Conservation (phyloP, 2,329 filamentous ascomycete species). For the Hypoxylon sp. region DNA sequence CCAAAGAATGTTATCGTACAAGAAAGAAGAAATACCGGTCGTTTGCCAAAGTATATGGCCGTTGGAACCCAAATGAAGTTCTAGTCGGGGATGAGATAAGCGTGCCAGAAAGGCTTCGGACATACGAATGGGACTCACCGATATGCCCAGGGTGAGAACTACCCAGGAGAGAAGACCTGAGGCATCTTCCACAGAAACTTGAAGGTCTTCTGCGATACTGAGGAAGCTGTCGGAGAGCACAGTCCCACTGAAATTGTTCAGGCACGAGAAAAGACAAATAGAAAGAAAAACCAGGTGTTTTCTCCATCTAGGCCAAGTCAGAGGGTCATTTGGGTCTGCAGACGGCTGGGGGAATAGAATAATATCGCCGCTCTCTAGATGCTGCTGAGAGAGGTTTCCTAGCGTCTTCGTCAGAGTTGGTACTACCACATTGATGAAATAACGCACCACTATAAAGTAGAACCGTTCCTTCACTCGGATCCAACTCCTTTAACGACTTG, state of each 20-base stretch:
- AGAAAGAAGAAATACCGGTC: slow-evolving; percentile 24
- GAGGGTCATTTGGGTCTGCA: slow-evolving; percentile 27
- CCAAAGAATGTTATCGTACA: slow-evolving; percentile 24
- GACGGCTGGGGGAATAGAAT: slow-evolving; percentile 34
- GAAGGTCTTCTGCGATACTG: slow-evolving; percentile 20
- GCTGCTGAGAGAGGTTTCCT: slow-evolving; percentile 18
- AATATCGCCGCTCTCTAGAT: slow-evolving; percentile 13
- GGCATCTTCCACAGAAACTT: slow-evolving; percentile 23
- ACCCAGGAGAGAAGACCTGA: slow-evolving; percentile 29
- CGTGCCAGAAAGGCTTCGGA: too few species aligned
- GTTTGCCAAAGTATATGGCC: slow-evolving; percentile 28
- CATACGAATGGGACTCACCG: slow-evolving; percentile 12
- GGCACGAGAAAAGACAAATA: slow-evolving; percentile 28
- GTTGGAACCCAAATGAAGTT: slow-evolving; percentile 33
- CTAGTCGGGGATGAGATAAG: slow-evolving; percentile 8
- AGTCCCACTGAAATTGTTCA: slow-evolving; percentile 31
- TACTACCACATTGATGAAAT: not conserved
- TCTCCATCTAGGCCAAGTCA: slow-evolving; percentile 28
- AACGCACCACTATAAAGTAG: slow-evolving; percentile 23
- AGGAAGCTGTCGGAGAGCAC: slow-evolving; percentile 29
- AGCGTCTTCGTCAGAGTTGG: not conserved
- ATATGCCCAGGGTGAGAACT: slow-evolving; percentile 23
- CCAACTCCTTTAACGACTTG: slow-evolving; percentile 28
- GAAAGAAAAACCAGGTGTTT: slow-evolving; percentile 26
- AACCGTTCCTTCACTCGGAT: slow-evolving; percentile 30